Conservation (phyloP, 2,329 filamentous ascomycete species). For the Fusarium mexicanum region DNA sequence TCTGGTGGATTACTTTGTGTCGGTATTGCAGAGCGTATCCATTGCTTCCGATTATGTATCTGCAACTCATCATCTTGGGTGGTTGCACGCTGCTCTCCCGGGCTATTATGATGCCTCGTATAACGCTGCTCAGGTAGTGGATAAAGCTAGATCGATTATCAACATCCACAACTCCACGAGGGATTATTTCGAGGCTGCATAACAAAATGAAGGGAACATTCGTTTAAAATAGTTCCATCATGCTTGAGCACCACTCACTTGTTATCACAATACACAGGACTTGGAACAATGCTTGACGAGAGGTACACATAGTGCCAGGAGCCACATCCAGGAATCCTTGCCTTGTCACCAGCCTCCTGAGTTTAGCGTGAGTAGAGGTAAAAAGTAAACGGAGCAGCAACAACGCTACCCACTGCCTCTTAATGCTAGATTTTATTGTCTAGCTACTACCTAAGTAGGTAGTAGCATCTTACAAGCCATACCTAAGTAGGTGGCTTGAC, state of each 20-base stretch:
- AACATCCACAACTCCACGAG: background rate
- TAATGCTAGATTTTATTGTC: constrained; percentile 18
- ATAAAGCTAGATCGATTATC: background rate
- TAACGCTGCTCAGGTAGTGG: background rate
- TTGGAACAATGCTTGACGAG: background rate
- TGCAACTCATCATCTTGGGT: background rate
- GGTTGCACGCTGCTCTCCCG: background rate
- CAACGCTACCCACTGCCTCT: too few species aligned
- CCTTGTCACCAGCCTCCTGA: constrained; percentile 29
- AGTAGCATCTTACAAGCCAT: constrained; percentile 4
- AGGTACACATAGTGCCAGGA: background rate
- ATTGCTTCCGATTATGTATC: background rate
- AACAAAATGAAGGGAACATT: background rate
- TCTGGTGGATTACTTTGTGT: constrained; percentile 2
- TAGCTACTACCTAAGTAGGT: background rate
- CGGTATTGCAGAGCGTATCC: constrained; percentile 5
- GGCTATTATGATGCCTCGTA: background rate
- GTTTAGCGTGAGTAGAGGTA: constrained; percentile 14
- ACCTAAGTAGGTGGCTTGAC: background rate
- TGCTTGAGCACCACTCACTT: background rate
- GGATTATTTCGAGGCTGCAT: background rate
- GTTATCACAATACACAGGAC: background rate
- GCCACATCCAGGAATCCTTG: constrained; percentile 13
- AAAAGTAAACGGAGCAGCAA: constrained; percentile 11
- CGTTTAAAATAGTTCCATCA: background rate